Percentiles rank a stretch among this genome's conserved stretches.
phyloP scores from a whole-genome alignment of 108 stramenopile genomes.

The Mediolabrus comicus region DNA sequence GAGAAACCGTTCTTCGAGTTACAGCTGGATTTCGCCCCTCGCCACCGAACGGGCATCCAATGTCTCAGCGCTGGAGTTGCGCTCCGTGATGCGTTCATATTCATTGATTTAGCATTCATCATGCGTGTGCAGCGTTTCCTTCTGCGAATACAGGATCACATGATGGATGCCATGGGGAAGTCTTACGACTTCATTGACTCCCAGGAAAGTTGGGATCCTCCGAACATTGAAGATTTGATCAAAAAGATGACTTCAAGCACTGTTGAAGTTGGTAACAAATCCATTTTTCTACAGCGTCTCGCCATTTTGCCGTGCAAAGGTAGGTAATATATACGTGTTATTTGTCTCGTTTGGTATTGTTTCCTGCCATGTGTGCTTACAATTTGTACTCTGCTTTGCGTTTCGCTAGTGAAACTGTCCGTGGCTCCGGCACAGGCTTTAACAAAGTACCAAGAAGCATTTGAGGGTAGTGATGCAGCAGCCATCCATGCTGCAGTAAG shows the following conservation, averaged over 20 bases:
- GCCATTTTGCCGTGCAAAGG: constrained; percentile 41
- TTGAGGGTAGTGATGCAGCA: constrained; percentile 67
- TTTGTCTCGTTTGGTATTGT: no score
- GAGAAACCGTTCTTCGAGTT: constrained; percentile 55
- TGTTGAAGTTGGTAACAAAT: constrained; percentile 8
- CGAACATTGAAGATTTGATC: constrained; percentile 10
- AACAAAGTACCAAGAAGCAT: constrained; percentile 50
- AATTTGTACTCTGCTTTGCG: no score
- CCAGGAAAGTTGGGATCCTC: constrained; percentile 13
- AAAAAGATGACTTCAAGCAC: constrained; percentile 5
- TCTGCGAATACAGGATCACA: constrained; percentile 49
- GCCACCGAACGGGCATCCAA: constrained; percentile 64
- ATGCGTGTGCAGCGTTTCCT: constrained; percentile 64
- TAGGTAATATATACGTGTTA: no score
- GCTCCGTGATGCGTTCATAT: constrained; percentile 57
- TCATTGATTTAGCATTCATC: constrained; percentile 69
- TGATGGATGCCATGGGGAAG: constrained; percentile 14
- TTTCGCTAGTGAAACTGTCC: constrained; percentile 55
- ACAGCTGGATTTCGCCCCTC: constrained; percentile 57
- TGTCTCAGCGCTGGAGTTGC: constrained; percentile 59
- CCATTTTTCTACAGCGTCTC: constrained; percentile 69
- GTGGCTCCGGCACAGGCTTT: constrained; percentile 70
- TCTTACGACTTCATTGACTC: not conserved
- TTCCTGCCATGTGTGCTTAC: no score
- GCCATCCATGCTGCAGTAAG: constrained; percentile 76